Percentiles rank a stretch among this genome's conserved stretches.
phyloP scores from a whole-genome alignment of 768 basidiomycete genomes.

The Trametes sanguinea region DNA sequence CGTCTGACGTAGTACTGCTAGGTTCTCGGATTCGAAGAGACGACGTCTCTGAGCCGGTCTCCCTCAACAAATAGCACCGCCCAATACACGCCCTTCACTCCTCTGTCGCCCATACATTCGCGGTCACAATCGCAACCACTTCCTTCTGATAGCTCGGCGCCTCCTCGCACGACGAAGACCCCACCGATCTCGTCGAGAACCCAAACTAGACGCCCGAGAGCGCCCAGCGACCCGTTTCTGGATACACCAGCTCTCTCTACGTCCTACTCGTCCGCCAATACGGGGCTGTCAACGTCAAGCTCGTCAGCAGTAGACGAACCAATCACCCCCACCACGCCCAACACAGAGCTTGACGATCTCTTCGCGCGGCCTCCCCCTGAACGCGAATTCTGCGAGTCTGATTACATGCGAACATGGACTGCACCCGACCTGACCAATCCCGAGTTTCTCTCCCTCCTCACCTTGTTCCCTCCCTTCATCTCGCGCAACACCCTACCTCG shows the following conservation, averaged over 20 bases:
- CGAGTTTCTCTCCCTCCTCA: constrained; percentile 68
- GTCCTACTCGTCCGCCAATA: constrained; percentile 55
- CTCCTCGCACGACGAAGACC: constrained; percentile 35
- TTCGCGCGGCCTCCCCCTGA: constrained; percentile 34
- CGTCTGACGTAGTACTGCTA: constrained; percentile 29
- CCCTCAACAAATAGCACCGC: constrained; percentile 29
- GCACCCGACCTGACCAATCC: constrained; percentile 77
- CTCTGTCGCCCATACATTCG: constrained; percentile 47
- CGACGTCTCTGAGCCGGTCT: constrained; percentile 34
- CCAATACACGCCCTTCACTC: constrained; percentile 38
- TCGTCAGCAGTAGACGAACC: constrained; percentile 43
- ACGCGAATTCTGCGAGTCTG: constrained; percentile 37
- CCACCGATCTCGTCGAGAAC: constrained; percentile 45
- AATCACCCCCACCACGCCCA: constrained; percentile 40
- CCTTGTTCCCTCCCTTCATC: constrained; percentile 78
- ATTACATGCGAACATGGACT: constrained; percentile 76
- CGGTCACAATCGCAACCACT: constrained; percentile 60
- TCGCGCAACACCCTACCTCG: constrained; percentile 70
- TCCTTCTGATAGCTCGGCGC: constrained; percentile 34
- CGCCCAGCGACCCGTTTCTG: constrained; percentile 78
- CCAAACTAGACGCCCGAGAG: constrained; percentile 64
- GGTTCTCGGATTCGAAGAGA: constrained; percentile 78
- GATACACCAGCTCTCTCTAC: constrained; percentile 66
- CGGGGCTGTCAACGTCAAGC: constrained; percentile 35
- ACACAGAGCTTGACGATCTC: constrained; percentile 24